Percentiles rank a stretch among this genome's conserved stretches.
phyloP scores from a whole-genome alignment of 306 rosid genomes.

The Acacia melanoxylon region DNA sequence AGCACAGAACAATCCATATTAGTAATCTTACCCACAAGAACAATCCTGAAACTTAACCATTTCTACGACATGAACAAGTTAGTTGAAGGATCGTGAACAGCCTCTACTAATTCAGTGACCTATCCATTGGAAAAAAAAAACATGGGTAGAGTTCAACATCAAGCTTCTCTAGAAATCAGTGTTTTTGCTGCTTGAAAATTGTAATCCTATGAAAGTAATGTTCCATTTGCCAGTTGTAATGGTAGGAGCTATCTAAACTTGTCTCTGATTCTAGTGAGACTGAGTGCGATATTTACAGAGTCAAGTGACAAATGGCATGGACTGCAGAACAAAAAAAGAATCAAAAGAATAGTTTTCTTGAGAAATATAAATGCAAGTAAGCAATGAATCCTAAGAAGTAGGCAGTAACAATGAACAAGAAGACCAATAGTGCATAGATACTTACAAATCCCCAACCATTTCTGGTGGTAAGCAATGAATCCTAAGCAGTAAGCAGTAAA shows the following conservation, averaged over 20 bases:
- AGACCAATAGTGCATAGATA: constrained; percentile 29
- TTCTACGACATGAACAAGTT: too few species aligned
- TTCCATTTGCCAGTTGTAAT: background rate
- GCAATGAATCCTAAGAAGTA: background rate
- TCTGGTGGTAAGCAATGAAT: background rate
- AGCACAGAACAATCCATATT: constrained; percentile 5
- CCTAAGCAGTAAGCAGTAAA: background rate
- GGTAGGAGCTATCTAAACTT: background rate
- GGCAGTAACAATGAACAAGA: background rate
- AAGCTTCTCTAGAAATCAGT: background rate
- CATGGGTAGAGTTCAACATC: too few species aligned
- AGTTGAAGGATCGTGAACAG: too few species aligned
- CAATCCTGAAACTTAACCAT: too few species aligned
- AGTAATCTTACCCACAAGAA: background rate
- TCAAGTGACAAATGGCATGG: background rate
- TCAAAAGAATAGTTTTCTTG: background rate
- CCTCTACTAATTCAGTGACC: too few species aligned
- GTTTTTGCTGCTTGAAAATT: background rate
- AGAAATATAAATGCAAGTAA: constrained; percentile 3
- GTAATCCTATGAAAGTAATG: background rate
- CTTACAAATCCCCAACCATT: constrained; percentile 98
- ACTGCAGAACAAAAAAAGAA: background rate
- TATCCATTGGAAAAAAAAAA: too few species aligned
- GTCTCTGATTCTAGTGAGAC: background rate
- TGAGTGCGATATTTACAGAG: background rate